Percentiles rank a stretch among this genome's conserved stretches.
Conservation (phyloP, 306 rosid species). For the Glycine soja region DNA sequence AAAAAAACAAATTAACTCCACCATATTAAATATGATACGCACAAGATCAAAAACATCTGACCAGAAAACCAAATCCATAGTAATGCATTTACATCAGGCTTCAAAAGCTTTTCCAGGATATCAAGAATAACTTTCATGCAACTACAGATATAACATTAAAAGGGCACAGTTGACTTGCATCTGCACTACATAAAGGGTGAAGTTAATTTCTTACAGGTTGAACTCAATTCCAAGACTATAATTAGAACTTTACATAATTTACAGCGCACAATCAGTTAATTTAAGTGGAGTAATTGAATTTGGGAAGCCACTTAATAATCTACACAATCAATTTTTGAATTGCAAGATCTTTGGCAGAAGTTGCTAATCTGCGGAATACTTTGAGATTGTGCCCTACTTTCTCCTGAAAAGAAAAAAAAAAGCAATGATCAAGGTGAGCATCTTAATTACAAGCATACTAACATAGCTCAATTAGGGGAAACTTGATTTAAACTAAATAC, state of each 20-base stretch:
- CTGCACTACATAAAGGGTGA: neutral
- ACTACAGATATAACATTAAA: no score
- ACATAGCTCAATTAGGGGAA: neutral
- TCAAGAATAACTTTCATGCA: no score
- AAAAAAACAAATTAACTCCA: no score
- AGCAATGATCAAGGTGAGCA: neutral
- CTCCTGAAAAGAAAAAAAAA: constrained; percentile 58
- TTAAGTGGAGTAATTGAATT: neutral
- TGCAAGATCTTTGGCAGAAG: constrained; percentile 82
- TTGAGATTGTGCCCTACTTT: constrained; percentile 84
- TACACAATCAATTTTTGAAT: constrained; percentile 64
- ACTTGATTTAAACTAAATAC: constrained; percentile 4
- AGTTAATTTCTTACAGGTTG: neutral
- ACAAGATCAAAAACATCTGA: no score
- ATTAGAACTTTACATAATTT: neutral
- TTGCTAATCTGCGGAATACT: constrained; percentile 78
- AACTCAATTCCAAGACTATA: neutral
- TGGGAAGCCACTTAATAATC: neutral
- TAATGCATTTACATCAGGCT: no score
- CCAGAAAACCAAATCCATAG: constrained; percentile 25
- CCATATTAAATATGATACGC: no score
- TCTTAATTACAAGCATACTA: constrained; percentile 14
- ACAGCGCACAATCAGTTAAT: constrained; percentile 2
- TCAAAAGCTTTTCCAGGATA: no score
- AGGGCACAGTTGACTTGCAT: neutral